Conservation (phyloP, 345 rosid species). For the Mangifera indica region DNA sequence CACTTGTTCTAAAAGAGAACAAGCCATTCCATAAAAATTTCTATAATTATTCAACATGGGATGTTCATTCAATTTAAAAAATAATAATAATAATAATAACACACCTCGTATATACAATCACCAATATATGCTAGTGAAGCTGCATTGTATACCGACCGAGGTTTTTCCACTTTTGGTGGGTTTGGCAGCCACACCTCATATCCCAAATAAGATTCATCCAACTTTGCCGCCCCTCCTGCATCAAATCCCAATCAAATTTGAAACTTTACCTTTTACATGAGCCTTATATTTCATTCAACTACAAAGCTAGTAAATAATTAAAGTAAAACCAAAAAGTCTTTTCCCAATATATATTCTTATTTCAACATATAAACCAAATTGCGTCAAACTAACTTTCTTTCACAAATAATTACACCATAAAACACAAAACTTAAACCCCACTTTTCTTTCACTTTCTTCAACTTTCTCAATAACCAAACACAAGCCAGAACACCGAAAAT, state of each 20-base stretch:
- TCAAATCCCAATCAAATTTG: slow-evolving; percentile 2
- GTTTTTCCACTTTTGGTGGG: slow-evolving; percentile 68
- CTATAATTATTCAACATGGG: neutral
- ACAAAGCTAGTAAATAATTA: neutral
- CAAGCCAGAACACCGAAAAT: neutral
- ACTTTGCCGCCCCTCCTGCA: slow-evolving; percentile 24
- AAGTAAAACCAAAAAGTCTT: neutral
- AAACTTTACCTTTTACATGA: neutral
- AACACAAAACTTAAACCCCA: slow-evolving; percentile 1
- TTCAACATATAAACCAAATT: neutral
- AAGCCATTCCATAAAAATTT: neutral
- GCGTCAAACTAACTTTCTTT: neutral
- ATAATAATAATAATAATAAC: neutral
- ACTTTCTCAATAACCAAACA: slow-evolving; percentile 9
- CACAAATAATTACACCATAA: neutral
- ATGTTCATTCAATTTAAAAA: neutral
- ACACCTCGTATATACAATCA: slow-evolving; percentile 81
- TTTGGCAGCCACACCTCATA: slow-evolving; percentile 59
- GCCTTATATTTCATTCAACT: neutral
- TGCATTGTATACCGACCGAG: slow-evolving; percentile 53
- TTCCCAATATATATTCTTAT: neutral
- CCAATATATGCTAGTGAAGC: slow-evolving; percentile 50
- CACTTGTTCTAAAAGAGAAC: neutral
- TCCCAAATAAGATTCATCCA: slow-evolving; percentile 50
- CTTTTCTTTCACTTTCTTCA: neutral